Percentiles rank a stretch among this genome's conserved stretches.
Conservation (phyloP, 2,329 filamentous ascomycete genomes). For the Fusarium sp. region DNA sequence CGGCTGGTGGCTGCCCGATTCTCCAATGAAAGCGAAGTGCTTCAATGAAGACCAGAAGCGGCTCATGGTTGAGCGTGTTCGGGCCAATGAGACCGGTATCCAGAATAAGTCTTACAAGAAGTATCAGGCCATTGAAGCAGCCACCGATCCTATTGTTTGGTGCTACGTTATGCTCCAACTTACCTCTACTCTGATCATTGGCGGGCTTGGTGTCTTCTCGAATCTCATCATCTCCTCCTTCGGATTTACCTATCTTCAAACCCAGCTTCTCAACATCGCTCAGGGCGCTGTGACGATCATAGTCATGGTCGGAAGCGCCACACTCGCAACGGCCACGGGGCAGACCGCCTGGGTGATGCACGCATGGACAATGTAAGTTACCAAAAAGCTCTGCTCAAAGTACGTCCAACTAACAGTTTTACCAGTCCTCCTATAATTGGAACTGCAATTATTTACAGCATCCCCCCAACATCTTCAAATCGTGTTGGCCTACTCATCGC, state of each 20-base stretch:
- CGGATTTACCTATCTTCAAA: slow-evolving; percentile 28
- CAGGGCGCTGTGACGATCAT: slow-evolving; percentile 48
- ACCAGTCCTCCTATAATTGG: slow-evolving; percentile 51
- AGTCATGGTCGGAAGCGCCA: slow-evolving; percentile 47
- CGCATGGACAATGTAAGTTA: not conserved
- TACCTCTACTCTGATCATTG: not conserved
- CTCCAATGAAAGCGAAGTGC: not conserved
- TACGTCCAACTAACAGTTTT: not conserved
- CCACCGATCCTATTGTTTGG: not conserved
- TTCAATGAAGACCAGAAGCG: not conserved
- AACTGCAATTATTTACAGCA: slow-evolving; percentile 54
- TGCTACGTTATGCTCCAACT: not conserved
- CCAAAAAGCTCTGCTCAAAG: not conserved
- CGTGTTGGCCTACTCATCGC: slow-evolving; percentile 53
- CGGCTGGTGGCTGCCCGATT: not conserved
- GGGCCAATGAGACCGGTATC: not conserved
- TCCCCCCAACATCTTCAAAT: slow-evolving; percentile 46
- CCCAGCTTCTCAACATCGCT: not conserved
- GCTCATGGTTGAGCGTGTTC: not conserved
- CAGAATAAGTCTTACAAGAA: not conserved
- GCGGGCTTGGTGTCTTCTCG: not conserved
- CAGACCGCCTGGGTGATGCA: slow-evolving; percentile 16
- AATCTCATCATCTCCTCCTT: not conserved
- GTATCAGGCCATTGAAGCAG: not conserved
- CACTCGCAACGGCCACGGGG: slow-evolving; percentile 21